Conservation (phyloP, 176 grass and related monocot species). For the Pharus latifolius region DNA sequence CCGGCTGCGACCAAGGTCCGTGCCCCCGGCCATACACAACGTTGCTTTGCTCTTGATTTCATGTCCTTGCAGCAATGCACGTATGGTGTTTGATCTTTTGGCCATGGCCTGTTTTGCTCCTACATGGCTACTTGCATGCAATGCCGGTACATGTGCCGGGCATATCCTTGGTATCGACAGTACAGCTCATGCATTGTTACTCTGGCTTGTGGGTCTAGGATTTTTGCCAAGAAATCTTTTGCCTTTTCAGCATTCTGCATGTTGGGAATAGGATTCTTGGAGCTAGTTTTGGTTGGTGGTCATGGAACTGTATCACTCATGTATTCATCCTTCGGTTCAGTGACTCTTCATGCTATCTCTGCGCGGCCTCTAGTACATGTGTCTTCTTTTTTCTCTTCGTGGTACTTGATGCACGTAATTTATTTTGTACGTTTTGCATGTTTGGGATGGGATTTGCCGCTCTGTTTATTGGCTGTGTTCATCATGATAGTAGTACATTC, state of each 20-base stretch:
- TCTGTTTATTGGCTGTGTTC: constrained; percentile 6
- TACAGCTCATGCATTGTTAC: constrained; percentile 31
- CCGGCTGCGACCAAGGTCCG: constrained; percentile 84
- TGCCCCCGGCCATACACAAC: background rate
- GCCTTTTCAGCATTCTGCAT: constrained; percentile 19
- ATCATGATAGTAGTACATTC: background rate
- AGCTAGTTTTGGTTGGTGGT: constrained; percentile 10
- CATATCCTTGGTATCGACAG: constrained; percentile 12
- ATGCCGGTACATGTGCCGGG: constrained; percentile 29
- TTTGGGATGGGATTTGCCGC: background rate
- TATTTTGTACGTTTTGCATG: constrained; percentile 16
- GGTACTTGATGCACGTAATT: constrained; percentile 20
- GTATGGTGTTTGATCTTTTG: constrained; percentile 31
- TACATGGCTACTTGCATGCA: constrained; percentile 34
- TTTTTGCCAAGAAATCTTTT: background rate
- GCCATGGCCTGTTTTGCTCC: constrained; percentile 12
- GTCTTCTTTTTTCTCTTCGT: background rate
- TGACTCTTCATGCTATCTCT: constrained; percentile 10
- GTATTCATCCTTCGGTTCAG: background rate
- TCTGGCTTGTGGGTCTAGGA: constrained; percentile 8
- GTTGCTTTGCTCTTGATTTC: constrained; percentile 36
- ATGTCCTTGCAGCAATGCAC: constrained; percentile 39
- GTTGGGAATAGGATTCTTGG: constrained; percentile 14
- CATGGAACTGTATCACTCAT: constrained; percentile 2
- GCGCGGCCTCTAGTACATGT: constrained; percentile 10